phyloP scores from a whole-genome alignment of 768 basidiomycete species.

The Phanerochaete sordida region DNA sequence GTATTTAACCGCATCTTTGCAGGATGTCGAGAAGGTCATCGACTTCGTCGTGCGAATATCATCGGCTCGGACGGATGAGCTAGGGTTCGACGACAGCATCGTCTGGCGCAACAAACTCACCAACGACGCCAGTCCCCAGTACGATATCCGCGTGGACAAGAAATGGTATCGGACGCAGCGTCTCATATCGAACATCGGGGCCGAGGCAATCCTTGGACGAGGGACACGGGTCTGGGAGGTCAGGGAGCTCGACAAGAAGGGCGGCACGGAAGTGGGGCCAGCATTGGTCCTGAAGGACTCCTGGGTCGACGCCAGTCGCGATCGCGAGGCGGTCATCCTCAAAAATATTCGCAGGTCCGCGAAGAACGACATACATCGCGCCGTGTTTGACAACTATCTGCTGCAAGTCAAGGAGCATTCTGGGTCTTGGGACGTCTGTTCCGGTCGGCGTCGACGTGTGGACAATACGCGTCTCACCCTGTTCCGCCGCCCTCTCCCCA shows the following conservation, averaged over 20 bases:
- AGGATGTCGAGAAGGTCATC: background rate
- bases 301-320: slow-evolving; percentile 13
- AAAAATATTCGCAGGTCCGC: background rate
- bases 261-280: background rate
- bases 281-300: slow-evolving; percentile 12
- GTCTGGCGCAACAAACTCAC: too few species aligned
- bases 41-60: slow-evolving; percentile 1
- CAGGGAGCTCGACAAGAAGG: background rate
- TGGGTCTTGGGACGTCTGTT: background rate
- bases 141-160: background rate
- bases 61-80: background rate
- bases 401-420: background rate
- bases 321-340: background rate
- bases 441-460: too few species aligned
- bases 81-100: slow-evolving; percentile 7
- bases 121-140: background rate
- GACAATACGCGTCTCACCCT: background rate
- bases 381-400: background rate
- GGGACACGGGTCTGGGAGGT: slow-evolving; percentile 19
- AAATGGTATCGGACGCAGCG: background rate
- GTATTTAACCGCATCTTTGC: background rate
- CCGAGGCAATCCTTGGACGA: slow-evolving; percentile 1
- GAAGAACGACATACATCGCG: background rate
- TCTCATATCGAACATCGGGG: slow-evolving; percentile 2
- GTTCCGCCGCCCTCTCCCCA: background rate